phyloP scores from a whole-genome alignment of 495 filamentous ascomycete genomes.

The Neurospora sp. region DNA sequence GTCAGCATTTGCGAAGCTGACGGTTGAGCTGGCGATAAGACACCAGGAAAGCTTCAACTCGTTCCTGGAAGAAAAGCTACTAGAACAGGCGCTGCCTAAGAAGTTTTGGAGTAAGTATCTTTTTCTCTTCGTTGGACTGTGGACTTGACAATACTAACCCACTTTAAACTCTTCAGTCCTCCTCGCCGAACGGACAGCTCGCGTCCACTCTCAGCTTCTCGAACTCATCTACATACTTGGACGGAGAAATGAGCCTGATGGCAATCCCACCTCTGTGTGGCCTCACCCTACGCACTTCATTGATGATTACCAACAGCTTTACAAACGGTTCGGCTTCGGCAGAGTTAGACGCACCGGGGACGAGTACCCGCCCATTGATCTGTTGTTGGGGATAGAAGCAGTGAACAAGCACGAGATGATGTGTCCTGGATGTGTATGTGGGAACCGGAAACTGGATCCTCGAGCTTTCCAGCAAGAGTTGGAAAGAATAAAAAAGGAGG shows the following conservation, averaged over 20 bases:
- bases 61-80: too few species aligned
- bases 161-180: too few species aligned
- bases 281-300: not conserved
- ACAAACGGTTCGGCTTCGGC: not conserved
- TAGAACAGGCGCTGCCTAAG: too few species aligned
- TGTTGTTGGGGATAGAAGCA: not conserved
- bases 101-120: too few species aligned
- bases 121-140: too few species aligned
- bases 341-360: not conserved
- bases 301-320: not conserved
- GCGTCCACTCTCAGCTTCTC: not conserved
- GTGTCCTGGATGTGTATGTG: not conserved
- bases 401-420: not conserved
- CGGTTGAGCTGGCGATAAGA: too few species aligned
- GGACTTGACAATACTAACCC: too few species aligned
- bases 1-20: too few species aligned
- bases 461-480: not conserved
- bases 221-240: not conserved
- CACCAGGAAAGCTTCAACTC: too few species aligned
- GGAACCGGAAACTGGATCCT: not conserved
- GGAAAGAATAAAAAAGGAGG: not conserved
- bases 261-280: not conserved
- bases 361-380: not conserved
- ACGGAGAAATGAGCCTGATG: not conserved
- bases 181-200: not conserved